These are phyloP conservation scores for Backusella morwellensis DNA, from an alignment of 192 early-diverging fungal genomes.

Conservation along the genomic window DNA sequence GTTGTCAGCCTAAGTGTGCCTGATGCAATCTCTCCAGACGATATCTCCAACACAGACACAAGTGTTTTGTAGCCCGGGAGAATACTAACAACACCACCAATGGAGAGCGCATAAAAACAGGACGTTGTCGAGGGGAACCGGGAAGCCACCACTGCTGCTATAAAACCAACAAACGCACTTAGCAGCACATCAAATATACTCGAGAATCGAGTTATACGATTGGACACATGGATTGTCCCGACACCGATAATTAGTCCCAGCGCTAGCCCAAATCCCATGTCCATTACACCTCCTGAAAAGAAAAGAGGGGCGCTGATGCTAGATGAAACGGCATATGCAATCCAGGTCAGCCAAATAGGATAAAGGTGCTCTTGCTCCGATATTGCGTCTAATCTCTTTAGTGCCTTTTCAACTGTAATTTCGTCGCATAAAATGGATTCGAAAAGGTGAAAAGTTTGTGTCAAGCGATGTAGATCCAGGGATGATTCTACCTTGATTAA, in stretches of 20 bases:
- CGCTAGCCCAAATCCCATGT: conserved; percentile 12
- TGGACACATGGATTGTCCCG: conserved; percentile 1
- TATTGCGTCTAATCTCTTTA: not conserved
- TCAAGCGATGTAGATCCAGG: conserved; percentile 14
- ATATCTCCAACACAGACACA: conserved; percentile 15
- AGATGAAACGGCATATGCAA: conserved; percentile 13
- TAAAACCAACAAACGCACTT: conserved; percentile 14
- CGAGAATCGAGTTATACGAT: conserved; percentile 11
- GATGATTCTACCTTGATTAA: conserved; percentile 15
- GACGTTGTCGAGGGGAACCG: not conserved
- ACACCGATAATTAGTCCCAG: conserved; percentile 7
- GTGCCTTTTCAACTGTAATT: conserved; percentile 7
- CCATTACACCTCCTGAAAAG: conserved; percentile 4
- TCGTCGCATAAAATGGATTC: conserved; percentile 21
- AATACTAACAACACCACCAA: conserved; percentile 20
- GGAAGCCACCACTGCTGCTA: conserved; percentile 6
- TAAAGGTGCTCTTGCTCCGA: not conserved
- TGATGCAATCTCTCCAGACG: conserved; percentile 9
- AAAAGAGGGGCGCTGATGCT: conserved; percentile 18
- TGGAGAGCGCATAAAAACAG: conserved; percentile 24
- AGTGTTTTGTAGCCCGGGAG: conserved; percentile 18
- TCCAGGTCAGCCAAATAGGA: conserved; percentile 13
- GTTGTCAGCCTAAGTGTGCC: conserved; percentile 19
- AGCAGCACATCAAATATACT: conserved; percentile 21
- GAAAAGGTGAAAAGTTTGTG: conserved; percentile 13